Conservation (phyloP, 139 green algal genomes). For the Chlorella sp. region DNA sequence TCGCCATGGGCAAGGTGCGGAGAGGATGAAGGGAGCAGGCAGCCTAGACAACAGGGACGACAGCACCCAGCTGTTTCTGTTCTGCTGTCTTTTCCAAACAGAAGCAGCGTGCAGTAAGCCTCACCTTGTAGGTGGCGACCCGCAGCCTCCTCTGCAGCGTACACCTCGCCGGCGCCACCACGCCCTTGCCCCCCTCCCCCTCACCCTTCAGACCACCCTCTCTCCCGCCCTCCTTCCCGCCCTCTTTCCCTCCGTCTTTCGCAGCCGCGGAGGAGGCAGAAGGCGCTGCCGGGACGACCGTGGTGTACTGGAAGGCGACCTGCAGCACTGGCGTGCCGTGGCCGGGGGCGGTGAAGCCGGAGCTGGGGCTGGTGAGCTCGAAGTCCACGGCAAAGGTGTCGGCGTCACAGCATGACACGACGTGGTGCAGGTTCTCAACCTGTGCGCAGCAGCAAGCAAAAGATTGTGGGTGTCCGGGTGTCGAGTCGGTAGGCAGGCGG, state of each 20-base stretch:
- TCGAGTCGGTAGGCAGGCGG: too few relatives aligned
- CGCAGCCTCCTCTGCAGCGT: not conserved
- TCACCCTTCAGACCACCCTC: too few relatives aligned
- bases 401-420: not conserved
- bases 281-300: not conserved
- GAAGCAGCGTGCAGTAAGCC: too few relatives aligned
- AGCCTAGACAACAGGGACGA: too few relatives aligned
- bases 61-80: too few relatives aligned
- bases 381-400: not conserved
- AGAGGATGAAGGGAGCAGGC: too few relatives aligned
- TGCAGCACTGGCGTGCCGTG: not conserved
- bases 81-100: too few relatives aligned
- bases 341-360: not conserved
- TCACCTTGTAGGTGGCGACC: not conserved
- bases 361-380: not conserved
- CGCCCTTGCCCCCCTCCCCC: too few relatives aligned
- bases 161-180: not conserved
- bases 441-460: not conserved
- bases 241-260: not conserved
- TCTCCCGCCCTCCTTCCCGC: not conserved
- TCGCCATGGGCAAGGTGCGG: too few relatives aligned
- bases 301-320: not conserved
- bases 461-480: too few relatives aligned
- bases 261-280: too few relatives aligned
- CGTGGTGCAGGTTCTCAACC: not conserved